phyloP scores from a whole-genome alignment of 768 basidiomycete species.

The Boletus vinaceobasis region DNA sequence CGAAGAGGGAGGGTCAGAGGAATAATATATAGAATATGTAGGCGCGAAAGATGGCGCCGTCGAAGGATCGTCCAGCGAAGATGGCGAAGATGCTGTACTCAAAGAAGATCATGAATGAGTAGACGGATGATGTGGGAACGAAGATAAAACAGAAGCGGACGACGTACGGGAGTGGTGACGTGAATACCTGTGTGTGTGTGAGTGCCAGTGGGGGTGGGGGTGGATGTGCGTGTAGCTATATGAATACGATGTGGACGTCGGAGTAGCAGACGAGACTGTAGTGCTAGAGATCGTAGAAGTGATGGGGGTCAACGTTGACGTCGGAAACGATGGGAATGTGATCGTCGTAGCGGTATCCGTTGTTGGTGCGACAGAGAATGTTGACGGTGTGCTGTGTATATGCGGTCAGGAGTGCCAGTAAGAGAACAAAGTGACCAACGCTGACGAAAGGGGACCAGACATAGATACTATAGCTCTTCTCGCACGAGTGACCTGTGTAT shows the following conservation, averaged over 20 bases:
- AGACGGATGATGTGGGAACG: neutral
- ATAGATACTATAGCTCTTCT: slow-evolving; percentile 25
- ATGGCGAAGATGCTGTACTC: neutral
- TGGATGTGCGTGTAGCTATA: neutral
- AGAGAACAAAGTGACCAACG: neutral
- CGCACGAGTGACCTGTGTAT: slow-evolving; percentile 33
- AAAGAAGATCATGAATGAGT: neutral
- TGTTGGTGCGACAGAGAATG: neutral
- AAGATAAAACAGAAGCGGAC: neutral
- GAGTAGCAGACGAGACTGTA: neutral
- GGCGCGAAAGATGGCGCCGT: neutral
- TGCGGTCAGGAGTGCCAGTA: neutral
- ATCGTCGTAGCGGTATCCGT: slow-evolving; percentile 3
- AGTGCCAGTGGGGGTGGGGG: neutral
- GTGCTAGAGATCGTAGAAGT: neutral
- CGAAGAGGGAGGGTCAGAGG: neutral
- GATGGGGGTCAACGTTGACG: neutral
- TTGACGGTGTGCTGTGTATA: neutral
- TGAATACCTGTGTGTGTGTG: neutral
- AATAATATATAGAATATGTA: neutral
- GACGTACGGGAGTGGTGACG: neutral
- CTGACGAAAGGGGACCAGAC: slow-evolving; percentile 1
- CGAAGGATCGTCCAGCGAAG: neutral
- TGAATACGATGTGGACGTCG: neutral
- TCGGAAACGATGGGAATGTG: slow-evolving; percentile 6